Percentiles rank a stretch among this genome's conserved stretches.
phyloP scores from a whole-genome alignment of 768 basidiomycete genomes.

The Clitopilus hobsonii region DNA sequence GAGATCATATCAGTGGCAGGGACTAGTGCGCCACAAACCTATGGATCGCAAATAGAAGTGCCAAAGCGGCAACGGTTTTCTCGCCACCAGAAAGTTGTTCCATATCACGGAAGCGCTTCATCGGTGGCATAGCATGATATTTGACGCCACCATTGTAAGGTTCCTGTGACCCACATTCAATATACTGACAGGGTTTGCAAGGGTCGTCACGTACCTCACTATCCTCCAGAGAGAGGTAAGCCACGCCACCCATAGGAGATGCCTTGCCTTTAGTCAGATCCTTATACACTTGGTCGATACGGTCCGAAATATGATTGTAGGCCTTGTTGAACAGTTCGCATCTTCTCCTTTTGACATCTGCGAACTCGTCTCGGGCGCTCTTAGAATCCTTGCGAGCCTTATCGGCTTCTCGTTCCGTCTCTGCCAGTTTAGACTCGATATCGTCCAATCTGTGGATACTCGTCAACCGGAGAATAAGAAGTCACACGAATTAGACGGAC shows the following conservation, averaged over 20 bases:
- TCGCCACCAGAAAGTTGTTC: conserved; percentile 98
- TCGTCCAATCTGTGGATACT: conserved; percentile 63
- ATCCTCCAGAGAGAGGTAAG: conserved; percentile 94
- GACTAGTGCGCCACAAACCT: conserved; percentile 42
- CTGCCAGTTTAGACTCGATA: conserved; percentile 77
- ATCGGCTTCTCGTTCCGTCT: conserved; percentile 91
- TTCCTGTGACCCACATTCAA: conserved; percentile 12
- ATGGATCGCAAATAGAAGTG: conserved; percentile 94
- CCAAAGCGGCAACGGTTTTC: conserved; percentile 97
- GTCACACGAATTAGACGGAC: conserved; percentile 31
- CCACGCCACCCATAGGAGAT: conserved; percentile 92
- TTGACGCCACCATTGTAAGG: conserved; percentile 89
- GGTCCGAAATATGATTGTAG: conserved; percentile 92
- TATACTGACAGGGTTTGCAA: neutral
- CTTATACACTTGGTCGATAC: conserved; percentile 95
- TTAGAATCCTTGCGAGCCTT: conserved; percentile 89
- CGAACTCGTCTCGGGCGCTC: conserved; percentile 86
- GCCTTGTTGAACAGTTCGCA: conserved; percentile 92
- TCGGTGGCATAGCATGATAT: conserved; percentile 99
- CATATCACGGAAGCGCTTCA: conserved; percentile 99
- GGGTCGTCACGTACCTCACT: conserved; percentile 65
- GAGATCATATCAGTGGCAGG: neutral
- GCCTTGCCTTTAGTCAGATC: conserved; percentile 95
- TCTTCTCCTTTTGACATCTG: conserved; percentile 74
- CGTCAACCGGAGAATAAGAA: neutral